phyloP scores from a whole-genome alignment of 768 basidiomycete species.

The Mycena capillaripes region DNA sequence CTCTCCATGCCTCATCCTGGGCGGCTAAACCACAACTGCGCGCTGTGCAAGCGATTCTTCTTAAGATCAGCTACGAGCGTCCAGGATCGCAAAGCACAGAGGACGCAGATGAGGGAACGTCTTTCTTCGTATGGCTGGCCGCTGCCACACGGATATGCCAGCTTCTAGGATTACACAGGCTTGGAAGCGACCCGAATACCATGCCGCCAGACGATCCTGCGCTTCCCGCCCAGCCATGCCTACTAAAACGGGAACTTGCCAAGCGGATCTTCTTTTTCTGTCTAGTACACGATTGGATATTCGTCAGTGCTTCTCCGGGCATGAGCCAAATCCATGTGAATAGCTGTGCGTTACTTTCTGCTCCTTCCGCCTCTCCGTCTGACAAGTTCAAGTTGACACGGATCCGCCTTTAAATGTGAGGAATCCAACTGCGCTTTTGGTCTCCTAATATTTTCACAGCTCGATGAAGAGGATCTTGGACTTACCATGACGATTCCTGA shows the following conservation, averaged over 20 bases:
- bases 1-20: conserved; percentile 16
- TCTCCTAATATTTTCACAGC: not conserved
- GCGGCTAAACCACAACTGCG: conserved; percentile 20
- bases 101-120: conserved; percentile 14
- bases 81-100: conserved; percentile 18
- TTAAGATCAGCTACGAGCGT: conserved; percentile 23
- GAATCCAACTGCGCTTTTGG: too few relatives aligned
- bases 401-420: conserved; percentile 18
- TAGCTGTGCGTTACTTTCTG: conserved; percentile 6
- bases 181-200: conserved; percentile 21
- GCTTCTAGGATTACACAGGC: conserved; percentile 13
- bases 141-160: conserved; percentile 18
- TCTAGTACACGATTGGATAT: conserved; percentile 20
- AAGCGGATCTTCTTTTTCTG: conserved; percentile 20
- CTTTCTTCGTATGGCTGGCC: conserved; percentile 20
- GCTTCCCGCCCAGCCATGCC: conserved; percentile 13
- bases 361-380: not conserved
- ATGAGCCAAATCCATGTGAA: conserved; percentile 23
- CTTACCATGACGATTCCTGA: conserved; percentile 8
- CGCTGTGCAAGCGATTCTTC: conserved; percentile 21
- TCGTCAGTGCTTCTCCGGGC: conserved; percentile 13
- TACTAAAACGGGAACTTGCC: conserved; percentile 17
- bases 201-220: conserved; percentile 18
- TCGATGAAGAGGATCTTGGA: conserved; percentile 13
- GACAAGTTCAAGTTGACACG: conserved; percentile 7